Conservation (phyloP, 345 rosid species). For the thale cress (Arabidopsis thaliana) region TAIR10.1 NC_003076.8:8289501-8290000, state of each 20-base stretch:
- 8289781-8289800: too few species aligned
- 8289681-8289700: neutral
- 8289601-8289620: too few species aligned
- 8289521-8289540: neutral
- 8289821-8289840: neutral
- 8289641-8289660: neutral
- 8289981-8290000: constrained; percentile 15
- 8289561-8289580: neutral
- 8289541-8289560: neutral
- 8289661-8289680: neutral
- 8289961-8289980: constrained; percentile 12
- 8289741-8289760: neutral
- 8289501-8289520: neutral
- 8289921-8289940: constrained; percentile 39
- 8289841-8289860: neutral
- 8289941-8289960: constrained; percentile 2
- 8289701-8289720: too few species aligned
- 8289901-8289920: constrained; percentile 1
- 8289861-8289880: neutral
- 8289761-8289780: neutral
- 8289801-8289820: neutral
- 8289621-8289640: too few species aligned
- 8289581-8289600: neutral
- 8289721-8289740: neutral
- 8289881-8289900: neutral